Conservation (phyloP, 768 basidiomycete species). For the Mycena vitilis region DNA sequence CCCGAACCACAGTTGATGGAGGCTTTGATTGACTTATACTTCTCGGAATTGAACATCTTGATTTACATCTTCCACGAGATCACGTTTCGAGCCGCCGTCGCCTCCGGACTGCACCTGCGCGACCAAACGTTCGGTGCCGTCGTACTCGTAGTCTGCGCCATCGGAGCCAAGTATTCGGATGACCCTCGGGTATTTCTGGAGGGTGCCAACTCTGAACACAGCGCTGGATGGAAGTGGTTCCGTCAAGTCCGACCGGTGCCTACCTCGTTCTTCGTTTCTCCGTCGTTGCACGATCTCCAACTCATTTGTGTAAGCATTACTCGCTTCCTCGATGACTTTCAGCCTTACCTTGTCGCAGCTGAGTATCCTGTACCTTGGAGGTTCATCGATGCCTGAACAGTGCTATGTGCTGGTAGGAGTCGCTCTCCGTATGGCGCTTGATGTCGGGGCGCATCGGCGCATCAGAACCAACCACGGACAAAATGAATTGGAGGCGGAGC, state of each 20-base stretch:
- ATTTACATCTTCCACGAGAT: constrained; percentile 39
- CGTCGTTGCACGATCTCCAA: constrained; percentile 56
- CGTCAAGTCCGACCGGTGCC: constrained; percentile 51
- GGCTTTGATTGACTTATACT: constrained; percentile 57
- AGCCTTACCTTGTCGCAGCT: constrained; percentile 42
- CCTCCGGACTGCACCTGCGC: constrained; percentile 48
- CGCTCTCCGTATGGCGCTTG: constrained; percentile 51
- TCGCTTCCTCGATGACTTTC: constrained; percentile 37
- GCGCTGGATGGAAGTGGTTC: constrained; percentile 59
- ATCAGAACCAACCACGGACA: constrained; percentile 43
- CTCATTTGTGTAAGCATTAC: constrained; percentile 43
- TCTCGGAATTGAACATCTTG: constrained; percentile 47
- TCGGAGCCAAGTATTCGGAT: constrained; percentile 55
- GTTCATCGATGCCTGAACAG: constrained; percentile 41
- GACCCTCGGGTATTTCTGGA: constrained; percentile 54
- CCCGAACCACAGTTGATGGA: constrained; percentile 41
- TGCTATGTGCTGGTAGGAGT: constrained; percentile 51
- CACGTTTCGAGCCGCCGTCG: constrained; percentile 54
- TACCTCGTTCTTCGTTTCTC: constrained; percentile 40
- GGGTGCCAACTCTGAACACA: constrained; percentile 46
- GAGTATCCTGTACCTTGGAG: constrained; percentile 48
- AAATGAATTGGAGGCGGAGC: constrained; percentile 55
- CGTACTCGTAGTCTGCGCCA: constrained; percentile 62
- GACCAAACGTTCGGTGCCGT: constrained; percentile 54
- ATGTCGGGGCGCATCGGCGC: constrained; percentile 59